Evolutionary conservation across 768 basidiomycete species (phyloP).

Genomic region (Tephrocybe sp.): DNA sequence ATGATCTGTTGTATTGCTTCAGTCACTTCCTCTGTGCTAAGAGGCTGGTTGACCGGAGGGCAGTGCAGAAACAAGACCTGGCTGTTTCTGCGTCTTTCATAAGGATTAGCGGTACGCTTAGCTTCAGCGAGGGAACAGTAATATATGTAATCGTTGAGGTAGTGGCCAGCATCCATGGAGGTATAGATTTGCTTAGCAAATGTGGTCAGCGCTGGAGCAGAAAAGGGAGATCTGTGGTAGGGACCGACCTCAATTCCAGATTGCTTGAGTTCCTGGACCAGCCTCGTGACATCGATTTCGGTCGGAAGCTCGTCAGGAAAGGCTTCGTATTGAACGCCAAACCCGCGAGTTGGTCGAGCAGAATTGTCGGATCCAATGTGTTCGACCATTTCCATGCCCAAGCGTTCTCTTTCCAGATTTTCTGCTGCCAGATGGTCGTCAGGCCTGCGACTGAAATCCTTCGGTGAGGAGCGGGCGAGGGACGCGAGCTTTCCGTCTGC

Average conservation of each 20-base stretch:
- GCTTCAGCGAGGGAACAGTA: constrained; percentile 76
- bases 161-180: constrained; percentile 77
- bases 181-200: constrained; percentile 59
- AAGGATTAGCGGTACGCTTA: constrained; percentile 45
- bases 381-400: constrained; percentile 40
- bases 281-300: constrained; percentile 57
- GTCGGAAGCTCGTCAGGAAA: constrained; percentile 58
- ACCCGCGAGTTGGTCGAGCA: constrained; percentile 39
- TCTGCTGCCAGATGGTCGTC: constrained; percentile 35
- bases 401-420: constrained; percentile 34
- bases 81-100: constrained; percentile 41
- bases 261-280: constrained; percentile 55
- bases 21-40: constrained; percentile 65
- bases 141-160: constrained; percentile 75
- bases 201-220: constrained; percentile 1
- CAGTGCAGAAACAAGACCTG: constrained; percentile 73
- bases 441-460: constrained; percentile 39
- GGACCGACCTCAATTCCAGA: constrained; percentile 47
- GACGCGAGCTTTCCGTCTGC: constrained; percentile 59
- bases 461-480: constrained; percentile 38
- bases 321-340: constrained; percentile 50
- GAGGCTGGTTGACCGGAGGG: constrained; percentile 64
- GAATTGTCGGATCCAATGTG: constrained; percentile 31
- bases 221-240: background rate
- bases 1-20: constrained; percentile 62